These are phyloP conservation scores for Yamagishiella unicocca DNA, from an alignment of 139 green algal genomes.

Conservation along the genomic window DNA sequence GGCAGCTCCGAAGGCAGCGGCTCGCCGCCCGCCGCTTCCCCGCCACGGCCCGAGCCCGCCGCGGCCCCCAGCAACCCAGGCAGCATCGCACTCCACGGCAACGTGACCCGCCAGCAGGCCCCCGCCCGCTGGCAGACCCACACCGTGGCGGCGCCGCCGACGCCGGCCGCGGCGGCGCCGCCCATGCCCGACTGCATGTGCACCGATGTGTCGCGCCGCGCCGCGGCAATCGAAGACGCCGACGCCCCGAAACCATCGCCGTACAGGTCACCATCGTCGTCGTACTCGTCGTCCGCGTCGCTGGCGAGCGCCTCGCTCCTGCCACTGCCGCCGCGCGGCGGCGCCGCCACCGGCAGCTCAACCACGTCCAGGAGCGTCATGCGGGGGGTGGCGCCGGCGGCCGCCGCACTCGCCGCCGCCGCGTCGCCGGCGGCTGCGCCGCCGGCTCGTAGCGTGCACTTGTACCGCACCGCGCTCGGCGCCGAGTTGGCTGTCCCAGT, in stretches of 20 bases:
- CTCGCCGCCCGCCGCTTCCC: background rate
- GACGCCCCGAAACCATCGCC: background rate
- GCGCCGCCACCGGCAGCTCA: constrained; percentile 15
- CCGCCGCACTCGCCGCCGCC: background rate
- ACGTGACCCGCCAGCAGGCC: constrained; percentile 17
- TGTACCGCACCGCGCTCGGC: constrained; percentile 36
- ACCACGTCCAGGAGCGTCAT: constrained; percentile 40
- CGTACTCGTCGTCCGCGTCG: background rate
- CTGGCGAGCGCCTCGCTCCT: background rate
- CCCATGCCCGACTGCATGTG: constrained; percentile 2
- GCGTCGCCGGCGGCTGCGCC: background rate
- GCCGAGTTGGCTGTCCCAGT: background rate
- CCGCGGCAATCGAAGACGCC: background rate
- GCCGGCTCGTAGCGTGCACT: background rate
- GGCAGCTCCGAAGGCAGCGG: constrained; percentile 27
- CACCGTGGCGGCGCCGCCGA: constrained; percentile 4
- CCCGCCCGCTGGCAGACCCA: background rate
- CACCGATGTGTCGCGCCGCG: background rate
- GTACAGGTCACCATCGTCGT: background rate
- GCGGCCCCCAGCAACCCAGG: constrained; percentile 3
- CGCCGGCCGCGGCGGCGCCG: background rate
- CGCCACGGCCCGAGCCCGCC: background rate
- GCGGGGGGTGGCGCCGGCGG: too few relatives aligned
- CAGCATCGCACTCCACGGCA: constrained; percentile 38
- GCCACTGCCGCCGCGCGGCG: background rate